phyloP scores from a whole-genome alignment of 148 eudicot genomes.

The Nepenthes mirabilis region DNA sequence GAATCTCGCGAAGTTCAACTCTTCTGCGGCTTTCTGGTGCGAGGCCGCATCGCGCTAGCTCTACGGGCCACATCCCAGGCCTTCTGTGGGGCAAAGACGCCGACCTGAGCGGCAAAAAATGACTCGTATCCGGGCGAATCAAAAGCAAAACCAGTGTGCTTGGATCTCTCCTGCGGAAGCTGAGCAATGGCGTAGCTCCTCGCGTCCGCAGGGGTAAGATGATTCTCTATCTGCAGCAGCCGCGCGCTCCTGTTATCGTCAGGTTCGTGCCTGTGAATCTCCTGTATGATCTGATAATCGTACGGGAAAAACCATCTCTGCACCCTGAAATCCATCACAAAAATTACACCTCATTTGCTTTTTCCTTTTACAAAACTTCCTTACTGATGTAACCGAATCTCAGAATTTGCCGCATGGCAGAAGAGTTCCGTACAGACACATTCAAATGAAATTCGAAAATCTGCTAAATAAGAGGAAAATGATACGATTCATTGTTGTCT shows the following conservation, averaged over 20 bases:
- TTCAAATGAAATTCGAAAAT: no score
- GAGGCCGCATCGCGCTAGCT: slow-evolving; percentile 55
- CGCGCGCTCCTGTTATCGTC: slow-evolving; percentile 35
- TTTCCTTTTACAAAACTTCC: not conserved
- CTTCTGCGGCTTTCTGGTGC: slow-evolving; percentile 22
- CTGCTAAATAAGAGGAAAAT: no score
- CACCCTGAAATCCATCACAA: slow-evolving; percentile 27
- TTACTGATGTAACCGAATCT: no score
- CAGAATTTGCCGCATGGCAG: no score
- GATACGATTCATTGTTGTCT: no score
- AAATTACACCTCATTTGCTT: not conserved
- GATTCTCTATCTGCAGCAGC: slow-evolving; percentile 36
- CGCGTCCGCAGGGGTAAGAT: slow-evolving; percentile 52
- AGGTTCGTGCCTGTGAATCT: slow-evolving; percentile 53
- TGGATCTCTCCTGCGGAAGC: slow-evolving; percentile 70
- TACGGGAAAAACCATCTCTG: slow-evolving; percentile 93
- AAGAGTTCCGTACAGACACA: no score
- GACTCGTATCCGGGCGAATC: slow-evolving; percentile 97
- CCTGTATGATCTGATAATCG: slow-evolving; percentile 87
- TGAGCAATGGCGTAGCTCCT: slow-evolving; percentile 66
- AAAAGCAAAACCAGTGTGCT: slow-evolving; percentile 89
- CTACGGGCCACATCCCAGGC: slow-evolving; percentile 88
- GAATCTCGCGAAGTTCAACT: not conserved
- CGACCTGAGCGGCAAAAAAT: slow-evolving; percentile 82
- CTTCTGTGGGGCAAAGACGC: slow-evolving; percentile 71